Conservation (phyloP, 768 basidiomycete species). For the Termitomyces sp. region DNA sequence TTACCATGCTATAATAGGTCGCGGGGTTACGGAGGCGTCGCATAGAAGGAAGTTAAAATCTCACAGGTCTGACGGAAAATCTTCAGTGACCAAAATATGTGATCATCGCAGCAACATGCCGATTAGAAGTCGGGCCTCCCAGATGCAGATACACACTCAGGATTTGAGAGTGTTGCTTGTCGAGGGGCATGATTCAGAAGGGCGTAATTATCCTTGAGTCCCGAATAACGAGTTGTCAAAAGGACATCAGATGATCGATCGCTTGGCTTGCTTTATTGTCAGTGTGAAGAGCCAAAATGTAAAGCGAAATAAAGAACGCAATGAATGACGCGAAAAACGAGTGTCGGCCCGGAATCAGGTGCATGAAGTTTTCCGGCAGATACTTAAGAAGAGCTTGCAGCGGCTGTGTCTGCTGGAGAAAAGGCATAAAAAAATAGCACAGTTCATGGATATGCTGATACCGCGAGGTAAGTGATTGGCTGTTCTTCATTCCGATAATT, state of each 20-base stretch:
- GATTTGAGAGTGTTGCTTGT: not conserved
- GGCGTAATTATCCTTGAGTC: not conserved
- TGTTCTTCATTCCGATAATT: not conserved
- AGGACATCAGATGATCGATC: slow-evolving; percentile 7
- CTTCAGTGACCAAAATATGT: not conserved
- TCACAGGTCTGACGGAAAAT: not conserved
- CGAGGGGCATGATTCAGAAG: not conserved
- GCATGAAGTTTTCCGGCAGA: not conserved
- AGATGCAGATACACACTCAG: not conserved
- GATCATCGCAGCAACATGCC: slow-evolving; percentile 3
- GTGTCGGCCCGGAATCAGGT: not conserved
- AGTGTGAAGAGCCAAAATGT: not conserved
- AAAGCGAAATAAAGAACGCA: slow-evolving; percentile 1
- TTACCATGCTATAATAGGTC: not conserved
- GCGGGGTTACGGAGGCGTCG: not conserved
- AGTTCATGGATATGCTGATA: not conserved
- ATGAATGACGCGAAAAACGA: not conserved
- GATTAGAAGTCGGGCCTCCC: slow-evolving; percentile 9
- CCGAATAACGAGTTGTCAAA: slow-evolving; percentile 7
- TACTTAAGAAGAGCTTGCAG: not conserved
- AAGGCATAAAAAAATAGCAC: not conserved
- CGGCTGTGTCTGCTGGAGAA: not conserved
- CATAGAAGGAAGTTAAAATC: not conserved
- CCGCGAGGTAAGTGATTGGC: not conserved
- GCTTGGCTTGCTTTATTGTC: not conserved